phyloP scores from a whole-genome alignment of 805 yeast species.

The Maudiozyma saulgeensis region DNA sequence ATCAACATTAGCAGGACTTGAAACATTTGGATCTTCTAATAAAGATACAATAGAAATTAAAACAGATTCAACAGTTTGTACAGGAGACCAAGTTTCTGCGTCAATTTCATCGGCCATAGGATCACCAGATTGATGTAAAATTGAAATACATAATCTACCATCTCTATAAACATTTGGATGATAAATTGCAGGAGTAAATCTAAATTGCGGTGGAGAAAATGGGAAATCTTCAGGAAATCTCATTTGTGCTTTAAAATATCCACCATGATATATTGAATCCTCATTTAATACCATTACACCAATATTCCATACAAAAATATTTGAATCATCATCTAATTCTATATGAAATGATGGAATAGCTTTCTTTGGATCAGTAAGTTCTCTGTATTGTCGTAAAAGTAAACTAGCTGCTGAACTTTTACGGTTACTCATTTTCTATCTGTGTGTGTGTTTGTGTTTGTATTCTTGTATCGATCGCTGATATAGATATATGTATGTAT shows the following conservation, averaged over 20 bases:
- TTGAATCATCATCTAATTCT: constrained; percentile 49
- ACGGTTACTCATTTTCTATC: constrained; percentile 20
- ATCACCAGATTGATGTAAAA: constrained; percentile 85
- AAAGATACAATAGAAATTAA: constrained; percentile 83
- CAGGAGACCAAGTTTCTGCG: constrained; percentile 89
- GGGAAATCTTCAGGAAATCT: constrained; percentile 88
- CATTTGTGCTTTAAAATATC: constrained; percentile 91
- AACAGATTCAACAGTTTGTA: constrained; percentile 86
- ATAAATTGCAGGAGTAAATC: constrained; percentile 86
- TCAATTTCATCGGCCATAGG: constrained; percentile 86
- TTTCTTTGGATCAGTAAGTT: constrained; percentile 85
- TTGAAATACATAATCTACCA: constrained; percentile 87
- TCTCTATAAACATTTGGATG: constrained; percentile 94
- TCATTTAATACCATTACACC: constrained; percentile 88
- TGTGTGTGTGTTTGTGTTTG: neutral
- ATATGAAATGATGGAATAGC: constrained; percentile 67
- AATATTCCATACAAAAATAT: constrained; percentile 63
- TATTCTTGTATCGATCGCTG: neutral
- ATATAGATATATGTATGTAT: too few species aligned
- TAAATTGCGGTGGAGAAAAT: constrained; percentile 81
- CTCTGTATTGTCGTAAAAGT: constrained; percentile 86
- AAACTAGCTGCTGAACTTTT: constrained; percentile 66
- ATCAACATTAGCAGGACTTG: constrained; percentile 92
- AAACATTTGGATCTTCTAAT: constrained; percentile 86
- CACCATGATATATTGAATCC: constrained; percentile 88